Conservation (phyloP, 129 eudicot species). For the Kitagawia praeruptora region DNA sequence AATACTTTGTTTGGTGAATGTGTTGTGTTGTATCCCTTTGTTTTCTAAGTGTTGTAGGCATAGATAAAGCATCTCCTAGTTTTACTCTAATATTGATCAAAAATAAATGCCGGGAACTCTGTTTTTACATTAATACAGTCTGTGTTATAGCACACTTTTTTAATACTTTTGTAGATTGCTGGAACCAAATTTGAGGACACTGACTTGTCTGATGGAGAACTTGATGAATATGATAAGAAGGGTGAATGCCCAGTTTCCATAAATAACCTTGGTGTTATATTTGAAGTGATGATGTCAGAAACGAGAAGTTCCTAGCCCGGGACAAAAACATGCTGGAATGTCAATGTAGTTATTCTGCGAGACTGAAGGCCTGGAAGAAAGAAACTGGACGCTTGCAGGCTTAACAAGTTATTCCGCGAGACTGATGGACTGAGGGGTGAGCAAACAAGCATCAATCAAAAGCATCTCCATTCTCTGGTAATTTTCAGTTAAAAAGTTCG, state of each 20-base stretch:
- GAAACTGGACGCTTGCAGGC: background rate
- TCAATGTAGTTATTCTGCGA: background rate
- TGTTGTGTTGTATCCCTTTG: background rate
- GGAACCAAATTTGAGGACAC: conserved; percentile 71
- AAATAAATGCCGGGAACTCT: background rate
- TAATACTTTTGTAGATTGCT: conserved; percentile 30
- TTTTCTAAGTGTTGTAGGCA: background rate
- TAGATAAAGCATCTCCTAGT: background rate
- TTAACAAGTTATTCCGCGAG: no score
- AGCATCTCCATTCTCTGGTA: no score
- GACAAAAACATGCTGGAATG: background rate
- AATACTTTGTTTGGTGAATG: background rate
- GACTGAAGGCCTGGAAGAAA: background rate
- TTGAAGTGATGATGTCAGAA: conserved; percentile 32
- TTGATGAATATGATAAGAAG: conserved; percentile 69
- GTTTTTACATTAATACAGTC: background rate
- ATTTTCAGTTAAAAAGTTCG: no score
- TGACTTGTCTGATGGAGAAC: conserved; percentile 71
- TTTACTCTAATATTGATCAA: background rate
- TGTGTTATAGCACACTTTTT: background rate
- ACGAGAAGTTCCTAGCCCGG: background rate
- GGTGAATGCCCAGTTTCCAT: conserved; percentile 75
- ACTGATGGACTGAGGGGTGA: no score
- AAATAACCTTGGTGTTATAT: conserved; percentile 44
- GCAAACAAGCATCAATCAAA: no score